Evolutionary conservation across 1,139 yeast species (phyloP), one percentile per base, ranked within the genome.

Genomic region (Spathaspora sp.): DNA sequence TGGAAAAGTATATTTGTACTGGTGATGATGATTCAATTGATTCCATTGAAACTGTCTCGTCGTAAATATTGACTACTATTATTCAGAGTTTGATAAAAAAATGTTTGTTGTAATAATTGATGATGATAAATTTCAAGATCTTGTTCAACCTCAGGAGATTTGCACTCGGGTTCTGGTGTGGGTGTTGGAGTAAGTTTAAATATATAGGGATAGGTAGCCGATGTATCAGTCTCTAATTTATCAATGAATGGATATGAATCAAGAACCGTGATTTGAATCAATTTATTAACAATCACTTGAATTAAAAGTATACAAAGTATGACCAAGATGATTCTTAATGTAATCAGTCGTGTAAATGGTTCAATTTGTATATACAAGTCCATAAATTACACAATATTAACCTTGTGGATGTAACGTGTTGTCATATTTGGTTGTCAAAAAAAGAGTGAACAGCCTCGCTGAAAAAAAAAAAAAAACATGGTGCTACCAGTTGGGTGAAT

Each of bases 11-110:
- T 4, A 74, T 53, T 45, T 69, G 72, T 7, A 44, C 39, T 4
- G 47, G 44, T 20, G 43, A 23, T 10, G 42, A 17, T 10, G 42
- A 10, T 15, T 47, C 43, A 43, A 42, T 37, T 39, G 24, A 26
- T 15, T 20, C 60, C 61, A 47, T 31, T 31, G 36, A 71, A 67
- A 46, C 78, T 72, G 53, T 74, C 79, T 46, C 79, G 56, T 45
- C 79, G 56, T 33, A 73, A 57, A 51, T 68, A 73, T 51, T 71
- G 78, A 1, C 76, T 68, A 50, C 77, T 72, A 52, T 65, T 71
- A 54, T 72, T 73, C 46, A 70, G 59, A 47, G 64, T 67, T 45
- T 61, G 60, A 56, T 72, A 73, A 53, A 72, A 37, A 23, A n/a
- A 69, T 16, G 51, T 37, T 20, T 38, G 36, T 23, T 31, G 36